These are phyloP conservation scores for Cyberlindnera saturnus DNA, from an alignment of 805 yeast genomes.

Conservation along the genomic window DNA sequence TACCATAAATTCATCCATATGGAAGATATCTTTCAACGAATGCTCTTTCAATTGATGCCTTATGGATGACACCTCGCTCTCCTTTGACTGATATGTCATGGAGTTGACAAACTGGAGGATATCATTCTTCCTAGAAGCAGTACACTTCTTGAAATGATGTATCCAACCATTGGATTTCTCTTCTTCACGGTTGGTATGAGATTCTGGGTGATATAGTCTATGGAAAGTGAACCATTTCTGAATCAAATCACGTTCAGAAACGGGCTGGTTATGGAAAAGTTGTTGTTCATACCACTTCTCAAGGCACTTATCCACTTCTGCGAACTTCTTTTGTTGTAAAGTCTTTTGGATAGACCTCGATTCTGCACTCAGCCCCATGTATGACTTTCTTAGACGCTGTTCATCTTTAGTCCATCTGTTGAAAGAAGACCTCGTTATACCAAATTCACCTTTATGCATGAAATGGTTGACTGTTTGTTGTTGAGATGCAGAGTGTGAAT, in stretches of 20 bases:
- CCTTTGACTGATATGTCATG: background rate
- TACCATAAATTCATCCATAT: conserved; percentile 30
- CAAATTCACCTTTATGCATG: conserved; percentile 24
- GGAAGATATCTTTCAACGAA: conserved; percentile 26
- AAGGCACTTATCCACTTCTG: conserved; percentile 31
- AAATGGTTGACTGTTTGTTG: conserved; percentile 31
- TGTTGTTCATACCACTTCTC: conserved; percentile 32
- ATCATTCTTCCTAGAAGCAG: conserved; percentile 23
- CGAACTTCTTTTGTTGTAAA: conserved; percentile 21
- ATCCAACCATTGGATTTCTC: conserved; percentile 34
- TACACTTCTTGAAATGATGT: conserved; percentile 31
- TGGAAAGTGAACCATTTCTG: conserved; percentile 25
- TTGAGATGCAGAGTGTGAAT: conserved; percentile 27
- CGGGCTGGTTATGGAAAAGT: conserved; percentile 23
- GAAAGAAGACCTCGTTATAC: conserved; percentile 33
- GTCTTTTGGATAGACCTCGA: conserved; percentile 14
- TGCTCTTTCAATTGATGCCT: conserved; percentile 11
- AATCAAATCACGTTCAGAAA: conserved; percentile 27
- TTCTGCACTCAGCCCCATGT: conserved; percentile 22
- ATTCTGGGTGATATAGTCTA: conserved; percentile 8
- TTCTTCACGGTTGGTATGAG: background rate
- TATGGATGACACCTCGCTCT: conserved; percentile 17
- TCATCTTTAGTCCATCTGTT: conserved; percentile 35
- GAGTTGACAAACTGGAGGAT: conserved; percentile 22
- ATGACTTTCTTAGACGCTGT: conserved; percentile 24